Evolutionary conservation across 1,139 yeast species (phyloP).

Genomic region (Hemisphaericaspora subhashii): DNA sequence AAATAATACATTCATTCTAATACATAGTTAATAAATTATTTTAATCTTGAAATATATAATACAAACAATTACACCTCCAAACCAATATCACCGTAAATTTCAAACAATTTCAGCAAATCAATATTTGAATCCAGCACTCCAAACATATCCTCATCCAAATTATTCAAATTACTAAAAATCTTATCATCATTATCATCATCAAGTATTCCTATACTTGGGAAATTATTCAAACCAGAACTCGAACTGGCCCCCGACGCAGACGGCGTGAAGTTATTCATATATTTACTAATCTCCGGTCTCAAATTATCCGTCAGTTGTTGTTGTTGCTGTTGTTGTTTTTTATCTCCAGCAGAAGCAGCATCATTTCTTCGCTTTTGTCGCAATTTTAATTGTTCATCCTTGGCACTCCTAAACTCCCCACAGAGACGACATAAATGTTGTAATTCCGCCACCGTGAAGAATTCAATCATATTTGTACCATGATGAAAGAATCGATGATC

Average conservation of each 20-base stretch:
- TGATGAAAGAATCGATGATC: conserved; percentile 33
- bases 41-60: no score
- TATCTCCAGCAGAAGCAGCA: neutral
- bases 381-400: conserved; percentile 30
- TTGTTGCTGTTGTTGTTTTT: no score
- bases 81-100: conserved; percentile 39
- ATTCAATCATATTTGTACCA: conserved; percentile 44
- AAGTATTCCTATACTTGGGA: neutral
- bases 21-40: no score
- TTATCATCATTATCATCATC: conserved; percentile 10
- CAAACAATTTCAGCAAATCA: conserved; percentile 40
- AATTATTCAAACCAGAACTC: no score
- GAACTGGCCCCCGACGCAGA: no score
- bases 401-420: conserved; percentile 44
- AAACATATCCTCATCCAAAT: conserved; percentile 14
- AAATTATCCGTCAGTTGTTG: no score
- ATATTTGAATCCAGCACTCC: conserved; percentile 26
- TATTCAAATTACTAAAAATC: conserved; percentile 15
- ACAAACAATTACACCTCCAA: conserved; percentile 8
- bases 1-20: no score
- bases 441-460: conserved; percentile 37
- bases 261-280: no score
- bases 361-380: conserved; percentile 11
- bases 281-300: no score
- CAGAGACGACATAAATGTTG: conserved; percentile 39